Evolutionary conservation across 2,329 filamentous ascomycete species (phyloP), one percentile per base, ranked within the genome.

Genomic region (Cordyceps tenuipes): DNA sequence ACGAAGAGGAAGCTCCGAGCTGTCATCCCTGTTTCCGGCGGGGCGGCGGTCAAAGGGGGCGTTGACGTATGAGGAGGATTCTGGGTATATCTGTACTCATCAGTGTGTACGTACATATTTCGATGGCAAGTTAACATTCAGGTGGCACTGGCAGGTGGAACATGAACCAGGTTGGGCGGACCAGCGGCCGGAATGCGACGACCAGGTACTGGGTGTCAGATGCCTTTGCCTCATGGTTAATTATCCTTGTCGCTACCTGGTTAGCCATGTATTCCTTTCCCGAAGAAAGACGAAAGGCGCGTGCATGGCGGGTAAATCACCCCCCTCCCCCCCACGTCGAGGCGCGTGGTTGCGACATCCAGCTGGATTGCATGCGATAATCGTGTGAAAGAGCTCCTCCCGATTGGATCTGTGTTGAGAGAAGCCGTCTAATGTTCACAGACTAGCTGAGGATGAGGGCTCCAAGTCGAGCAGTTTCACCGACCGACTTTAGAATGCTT

Each of bases 1-100:
- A 41, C 54, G 44, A 57, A 57, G 44, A 46, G 54, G 44, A 49
- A 57, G 54, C 54, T 44, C 49, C 15, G 44, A 48, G 21, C 6
- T 49, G 13, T 31, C 44, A 44, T 49, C 54, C 44, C 43, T 21
- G 31, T 57, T 41, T 48, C 44, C 29, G 47, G 54, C 54, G 54
- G 54, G 54, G 44, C 54, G 7, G 31, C 15, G 15, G 34, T 23
- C 23, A 23, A 19, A 21, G 3, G 43, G 43, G n/a, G 9, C n/a
- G 7, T 21, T 21, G 19, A 9, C n/a, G 3, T 1, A 43, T 15
- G 15, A 17, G 6, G 41, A 17, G 41, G 15, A 36, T 43, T 43
- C 41, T 43, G 19, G 41, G 41, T 43, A 17, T 43, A n/a, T n/a
- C 6, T 17, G 12, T 43, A 43, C 41, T 15, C 6, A 15, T 23